Conservation (phyloP, 495 filamentous ascomycete species). For the Penicillium pancosmium region DNA sequence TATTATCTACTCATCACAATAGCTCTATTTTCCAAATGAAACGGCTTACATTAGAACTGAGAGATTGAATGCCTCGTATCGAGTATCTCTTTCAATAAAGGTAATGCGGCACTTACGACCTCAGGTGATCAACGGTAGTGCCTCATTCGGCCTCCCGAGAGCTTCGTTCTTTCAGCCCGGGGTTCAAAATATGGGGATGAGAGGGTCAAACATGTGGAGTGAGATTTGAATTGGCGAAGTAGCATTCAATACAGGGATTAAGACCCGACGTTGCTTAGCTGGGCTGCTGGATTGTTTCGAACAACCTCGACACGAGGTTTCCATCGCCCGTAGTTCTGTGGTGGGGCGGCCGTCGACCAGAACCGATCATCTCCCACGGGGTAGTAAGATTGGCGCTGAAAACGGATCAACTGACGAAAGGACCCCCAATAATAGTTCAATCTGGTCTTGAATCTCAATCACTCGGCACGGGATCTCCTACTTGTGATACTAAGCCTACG, state of each 20-base stretch:
- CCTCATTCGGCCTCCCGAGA: neutral
- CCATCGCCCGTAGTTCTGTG: neutral
- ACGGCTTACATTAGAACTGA: neutral
- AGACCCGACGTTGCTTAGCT: neutral
- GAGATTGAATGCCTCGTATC: neutral
- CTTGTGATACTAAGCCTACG: neutral
- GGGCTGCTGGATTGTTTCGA: neutral
- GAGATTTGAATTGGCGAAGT: neutral
- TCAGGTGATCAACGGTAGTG: neutral
- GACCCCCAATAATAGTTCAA: neutral
- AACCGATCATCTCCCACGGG: neutral
- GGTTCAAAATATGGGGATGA: neutral
- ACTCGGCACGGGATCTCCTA: slow-evolving; percentile 3
- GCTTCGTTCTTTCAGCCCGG: neutral
- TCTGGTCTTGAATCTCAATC: neutral
- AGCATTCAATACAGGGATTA: neutral
- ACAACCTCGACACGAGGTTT: slow-evolving; percentile 2
- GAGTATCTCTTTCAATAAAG: neutral
- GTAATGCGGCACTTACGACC: neutral
- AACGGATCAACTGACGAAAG: slow-evolving; percentile 10
- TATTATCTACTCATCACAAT: neutral
- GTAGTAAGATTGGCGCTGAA: slow-evolving; percentile 3
- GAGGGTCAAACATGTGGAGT: slow-evolving; percentile 3
- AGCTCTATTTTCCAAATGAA: neutral
- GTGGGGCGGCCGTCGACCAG: slow-evolving; percentile 2